Percentiles rank a stretch among this genome's conserved stretches.
These are phyloP conservation scores for Arxiozyma slooffiae DNA, from an alignment of 1,139 yeast species.

Conservation along the genomic window DNA sequence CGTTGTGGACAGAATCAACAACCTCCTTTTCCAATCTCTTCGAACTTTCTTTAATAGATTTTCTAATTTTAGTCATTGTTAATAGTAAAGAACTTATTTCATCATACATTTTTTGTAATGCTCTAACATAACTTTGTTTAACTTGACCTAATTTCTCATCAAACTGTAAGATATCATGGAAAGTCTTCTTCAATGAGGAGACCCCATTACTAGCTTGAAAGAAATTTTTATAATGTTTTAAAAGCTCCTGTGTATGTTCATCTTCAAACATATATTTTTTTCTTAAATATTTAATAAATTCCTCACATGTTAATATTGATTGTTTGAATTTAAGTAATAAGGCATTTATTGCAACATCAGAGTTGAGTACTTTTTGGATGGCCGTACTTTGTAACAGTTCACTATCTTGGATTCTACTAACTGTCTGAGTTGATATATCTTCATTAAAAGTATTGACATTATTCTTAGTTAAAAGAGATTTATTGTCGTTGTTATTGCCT, in stretches of 20 bases:
- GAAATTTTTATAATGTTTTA: conserved; percentile 47
- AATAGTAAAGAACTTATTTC: conserved; percentile 67
- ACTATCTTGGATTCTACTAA: not conserved
- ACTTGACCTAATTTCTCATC: conserved; percentile 71
- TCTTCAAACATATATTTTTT: conserved; percentile 73
- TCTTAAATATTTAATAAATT: conserved; percentile 66
- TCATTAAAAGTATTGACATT: not conserved
- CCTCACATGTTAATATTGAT: conserved; percentile 73
- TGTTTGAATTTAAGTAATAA: conserved; percentile 67
- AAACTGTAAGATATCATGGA: conserved; percentile 61
- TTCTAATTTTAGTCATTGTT: conserved; percentile 62
- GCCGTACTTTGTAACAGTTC: conserved; percentile 37
- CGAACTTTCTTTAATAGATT: conserved; percentile 71
- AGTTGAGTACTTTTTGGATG: conserved; percentile 40
- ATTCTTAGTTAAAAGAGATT: not conserved
- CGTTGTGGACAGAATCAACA: conserved; percentile 65
- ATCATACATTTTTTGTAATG: conserved; percentile 75
- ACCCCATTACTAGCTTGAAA: conserved; percentile 29
- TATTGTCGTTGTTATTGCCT: not conserved
- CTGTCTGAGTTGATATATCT: not conserved
- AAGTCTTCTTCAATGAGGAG: conserved; percentile 59
- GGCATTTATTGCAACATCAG: conserved; percentile 57
- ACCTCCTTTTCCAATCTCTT: conserved; percentile 76
- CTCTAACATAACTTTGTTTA: conserved; percentile 66
- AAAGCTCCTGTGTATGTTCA: conserved; percentile 64